Evolutionary conservation across 129 eudicot genomes (phyloP), one percentile per base, ranked within the genome.

Genomic region (Saposhnikovia divaricata): DNA sequence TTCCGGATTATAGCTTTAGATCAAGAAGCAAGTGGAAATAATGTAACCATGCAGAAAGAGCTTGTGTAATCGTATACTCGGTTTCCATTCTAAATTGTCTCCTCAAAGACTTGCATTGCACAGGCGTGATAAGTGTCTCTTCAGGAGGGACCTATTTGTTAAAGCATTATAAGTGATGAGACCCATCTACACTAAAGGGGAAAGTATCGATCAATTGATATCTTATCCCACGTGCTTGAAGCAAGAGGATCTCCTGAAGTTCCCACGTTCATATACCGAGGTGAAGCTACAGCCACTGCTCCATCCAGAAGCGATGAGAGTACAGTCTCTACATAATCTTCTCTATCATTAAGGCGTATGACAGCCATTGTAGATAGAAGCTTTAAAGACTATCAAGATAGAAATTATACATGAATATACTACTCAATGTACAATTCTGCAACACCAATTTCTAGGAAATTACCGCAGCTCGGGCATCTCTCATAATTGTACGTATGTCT

Each of bases 1-100:
- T 34, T 21, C 73, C 8, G 57, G 44, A 43, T 53, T n/a, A n/a
- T 31, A 18, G 38, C 31, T 46, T 75, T 63, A 44, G 34, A 79
- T 79, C 75, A 13, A 42, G 25, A 79, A 81, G 37, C 53, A 77
- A 27, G 27, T 76, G 27, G n/a, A 50, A 25, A 61, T 50, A 73
- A 42, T 18, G 3, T 80, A 84, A 93, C 96, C 89, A 91, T 39
- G 93, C 89, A 28, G 91, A 73, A 68, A 91, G 82, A 37, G 96
- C 96, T 86, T 91, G 96, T 68, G 82, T 85, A 75, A 89, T 85
- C 0, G 90, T 86, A 69, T 89, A 91, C 84, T 91, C 96, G 9
- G 96, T 91, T 81, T 89, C 96, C 74, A 83, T 82, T 44, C 84
- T 87, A 65, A 91, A 89, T 39, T 89, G 96, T 69, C 87, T 84